phyloP scores from a whole-genome alignment of 2,329 filamentous ascomycete genomes.

The Fusarium sp. region DNA sequence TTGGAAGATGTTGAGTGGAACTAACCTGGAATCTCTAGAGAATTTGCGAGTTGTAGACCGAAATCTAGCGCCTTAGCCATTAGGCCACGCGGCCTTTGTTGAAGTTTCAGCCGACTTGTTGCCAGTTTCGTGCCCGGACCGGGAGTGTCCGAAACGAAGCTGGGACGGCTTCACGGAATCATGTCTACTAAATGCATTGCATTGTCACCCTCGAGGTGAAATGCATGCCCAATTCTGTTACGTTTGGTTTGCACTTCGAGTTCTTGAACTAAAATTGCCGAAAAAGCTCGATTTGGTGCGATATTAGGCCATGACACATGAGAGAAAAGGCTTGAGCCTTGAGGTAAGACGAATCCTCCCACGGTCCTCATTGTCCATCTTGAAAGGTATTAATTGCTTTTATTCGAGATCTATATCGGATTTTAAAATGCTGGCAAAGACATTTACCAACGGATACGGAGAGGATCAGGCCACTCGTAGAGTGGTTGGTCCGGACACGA shows the following conservation, averaged over 20 bases:
- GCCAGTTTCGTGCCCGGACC: neutral
- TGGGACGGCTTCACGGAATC: neutral
- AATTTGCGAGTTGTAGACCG: slow-evolving; percentile 16
- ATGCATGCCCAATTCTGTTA: neutral
- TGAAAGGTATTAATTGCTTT: too few species aligned
- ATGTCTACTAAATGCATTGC: accelerated
- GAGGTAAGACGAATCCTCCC: neutral
- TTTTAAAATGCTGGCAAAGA: neutral
- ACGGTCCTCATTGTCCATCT: too few species aligned
- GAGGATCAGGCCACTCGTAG: neutral
- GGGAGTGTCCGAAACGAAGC: neutral
- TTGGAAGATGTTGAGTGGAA: neutral
- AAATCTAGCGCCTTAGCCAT: slow-evolving; percentile 36
- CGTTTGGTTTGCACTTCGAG: neutral
- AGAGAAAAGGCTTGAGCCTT: neutral
- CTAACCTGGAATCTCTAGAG: slow-evolving; percentile 33
- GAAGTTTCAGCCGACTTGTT: neutral
- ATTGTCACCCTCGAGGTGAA: accelerated
- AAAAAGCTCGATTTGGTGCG: too few species aligned
- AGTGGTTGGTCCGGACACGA: neutral
- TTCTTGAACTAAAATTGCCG: too few species aligned
- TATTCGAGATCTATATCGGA: neutral
- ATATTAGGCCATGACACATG: neutral
- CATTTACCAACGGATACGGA: neutral
- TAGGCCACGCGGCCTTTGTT: slow-evolving; percentile 28